Conservation (phyloP, 2,329 filamentous ascomycete species). For the Aspergillus hortae region DNA sequence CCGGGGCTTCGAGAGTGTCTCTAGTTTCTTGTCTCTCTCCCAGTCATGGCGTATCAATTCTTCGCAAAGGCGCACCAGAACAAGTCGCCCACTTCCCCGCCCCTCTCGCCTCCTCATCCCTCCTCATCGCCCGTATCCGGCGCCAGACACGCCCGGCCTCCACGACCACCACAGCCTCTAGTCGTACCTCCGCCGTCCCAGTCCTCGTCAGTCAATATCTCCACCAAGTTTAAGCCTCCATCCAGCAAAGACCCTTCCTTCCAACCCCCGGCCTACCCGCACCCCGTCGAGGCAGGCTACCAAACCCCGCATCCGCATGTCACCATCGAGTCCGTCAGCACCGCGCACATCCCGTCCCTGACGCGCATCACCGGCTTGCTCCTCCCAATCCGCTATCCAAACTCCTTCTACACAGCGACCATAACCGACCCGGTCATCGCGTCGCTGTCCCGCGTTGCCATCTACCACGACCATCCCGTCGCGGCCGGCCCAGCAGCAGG, state of each 20-base stretch:
- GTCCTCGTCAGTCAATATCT: constrained; percentile 14
- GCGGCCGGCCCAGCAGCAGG: constrained; percentile 18
- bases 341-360: constrained; percentile 53
- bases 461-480: constrained; percentile 51
- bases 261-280: constrained; percentile 28
- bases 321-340: constrained; percentile 51
- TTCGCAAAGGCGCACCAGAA: constrained; percentile 33
- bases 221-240: constrained; percentile 21
- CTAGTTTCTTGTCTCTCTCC: neutral
- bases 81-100: constrained; percentile 20
- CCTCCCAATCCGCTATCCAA: constrained; percentile 59
- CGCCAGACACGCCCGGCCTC: constrained; percentile 19
- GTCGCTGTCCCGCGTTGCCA: constrained; percentile 56
- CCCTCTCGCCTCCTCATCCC: constrained; percentile 19
- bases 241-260: constrained; percentile 23
- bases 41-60: constrained; percentile 35
- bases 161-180: constrained; percentile 29
- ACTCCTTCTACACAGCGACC: constrained; percentile 59
- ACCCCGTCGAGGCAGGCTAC: constrained; percentile 23
- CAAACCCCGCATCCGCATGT: constrained; percentile 47
- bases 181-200: constrained; percentile 22
- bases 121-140: constrained; percentile 13
- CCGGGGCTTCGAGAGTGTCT: neutral
- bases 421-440: constrained; percentile 52
- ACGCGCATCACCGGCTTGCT: constrained; percentile 57